Percentiles rank a stretch among this genome's conserved stretches.
Conservation (phyloP, 352 stramenopile genomes). For the Sclerospora graminicola region DNA sequence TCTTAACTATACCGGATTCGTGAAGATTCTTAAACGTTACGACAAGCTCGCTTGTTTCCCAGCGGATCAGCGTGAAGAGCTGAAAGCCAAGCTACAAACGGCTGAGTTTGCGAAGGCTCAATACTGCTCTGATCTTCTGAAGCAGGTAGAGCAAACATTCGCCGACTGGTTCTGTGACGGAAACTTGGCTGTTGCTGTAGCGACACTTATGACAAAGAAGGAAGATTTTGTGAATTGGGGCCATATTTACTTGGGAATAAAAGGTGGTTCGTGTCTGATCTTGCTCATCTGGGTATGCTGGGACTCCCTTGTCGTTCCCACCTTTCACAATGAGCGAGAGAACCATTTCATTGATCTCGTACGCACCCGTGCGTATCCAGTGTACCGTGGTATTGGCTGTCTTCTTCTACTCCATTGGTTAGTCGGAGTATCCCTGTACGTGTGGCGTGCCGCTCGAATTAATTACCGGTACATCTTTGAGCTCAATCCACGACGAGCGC, state of each 20-base stretch:
- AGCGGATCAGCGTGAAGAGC: constrained; percentile 22
- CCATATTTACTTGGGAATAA: constrained; percentile 81
- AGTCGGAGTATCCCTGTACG: constrained; percentile 84
- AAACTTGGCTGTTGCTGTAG: constrained; percentile 54
- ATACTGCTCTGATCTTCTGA: constrained; percentile 37
- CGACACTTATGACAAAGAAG: constrained; percentile 73
- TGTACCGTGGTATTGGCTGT: constrained; percentile 92
- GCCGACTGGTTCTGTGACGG: constrained; percentile 68
- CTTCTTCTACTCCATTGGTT: constrained; percentile 94
- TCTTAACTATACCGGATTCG: constrained; percentile 96
- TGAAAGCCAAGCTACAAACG: constrained; percentile 39
- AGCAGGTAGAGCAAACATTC: constrained; percentile 55
- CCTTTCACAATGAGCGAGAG: constrained; percentile 52
- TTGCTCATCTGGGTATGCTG: constrained; percentile 91
- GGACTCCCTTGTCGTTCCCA: constrained; percentile 87
- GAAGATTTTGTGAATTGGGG: constrained; percentile 68
- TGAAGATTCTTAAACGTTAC: constrained; percentile 97
- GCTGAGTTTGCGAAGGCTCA: constrained; percentile 52
- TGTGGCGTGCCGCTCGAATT: constrained; percentile 84
- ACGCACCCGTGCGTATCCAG: constrained; percentile 82
- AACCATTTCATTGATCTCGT: constrained; percentile 69
- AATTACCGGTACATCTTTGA: constrained; percentile 97
- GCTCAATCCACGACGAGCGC: constrained; percentile 76
- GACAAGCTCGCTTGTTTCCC: constrained; percentile 52
- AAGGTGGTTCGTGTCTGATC: constrained; percentile 68